Conservation (phyloP, 2,329 filamentous ascomycete genomes). For the Fusarium cicatricum region DNA sequence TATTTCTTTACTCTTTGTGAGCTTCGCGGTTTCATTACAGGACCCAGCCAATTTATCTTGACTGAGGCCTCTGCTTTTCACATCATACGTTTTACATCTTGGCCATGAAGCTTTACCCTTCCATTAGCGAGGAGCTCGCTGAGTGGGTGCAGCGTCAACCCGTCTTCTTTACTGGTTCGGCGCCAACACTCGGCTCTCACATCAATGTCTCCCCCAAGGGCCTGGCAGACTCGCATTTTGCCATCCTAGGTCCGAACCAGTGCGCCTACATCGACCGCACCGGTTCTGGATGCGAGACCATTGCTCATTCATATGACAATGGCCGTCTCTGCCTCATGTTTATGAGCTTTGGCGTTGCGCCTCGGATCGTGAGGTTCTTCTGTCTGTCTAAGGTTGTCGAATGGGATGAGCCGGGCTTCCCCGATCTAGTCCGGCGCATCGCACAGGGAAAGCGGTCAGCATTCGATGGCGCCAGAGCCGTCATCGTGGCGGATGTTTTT, state of each 20-base stretch:
- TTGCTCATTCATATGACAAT: conserved; percentile 80
- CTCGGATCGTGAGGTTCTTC: conserved; percentile 71
- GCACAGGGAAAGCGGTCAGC: conserved; percentile 46
- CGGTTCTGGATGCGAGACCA: conserved; percentile 79
- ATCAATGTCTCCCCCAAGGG: conserved; percentile 83
- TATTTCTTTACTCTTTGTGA: conserved; percentile 15
- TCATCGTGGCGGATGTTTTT: conserved; percentile 69
- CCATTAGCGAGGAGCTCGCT: conserved; percentile 63
- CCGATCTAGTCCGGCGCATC: conserved; percentile 55
- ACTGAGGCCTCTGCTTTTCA: conserved; percentile 30
- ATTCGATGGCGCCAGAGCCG: conserved; percentile 63
- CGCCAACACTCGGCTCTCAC: conserved; percentile 72
- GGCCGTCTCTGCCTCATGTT: conserved; percentile 79
- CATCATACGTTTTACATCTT: conserved; percentile 29
- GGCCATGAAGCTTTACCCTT: conserved; percentile 67
- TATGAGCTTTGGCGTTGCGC: conserved; percentile 67
- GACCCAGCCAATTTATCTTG: conserved; percentile 13
- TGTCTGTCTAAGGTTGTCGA: conserved; percentile 68
- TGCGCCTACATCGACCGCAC: conserved; percentile 77
- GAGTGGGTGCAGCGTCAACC: conserved; percentile 73
- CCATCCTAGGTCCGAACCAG: conserved; percentile 65
- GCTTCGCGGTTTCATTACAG: conserved; percentile 22
- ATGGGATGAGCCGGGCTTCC: conserved; percentile 61
- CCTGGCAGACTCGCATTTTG: conserved; percentile 67
- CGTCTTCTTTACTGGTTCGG: conserved; percentile 79